Evolutionary conservation across 73 alveolate genomes (phyloP).

Genomic region (Tetrahymena borealis): DNA sequence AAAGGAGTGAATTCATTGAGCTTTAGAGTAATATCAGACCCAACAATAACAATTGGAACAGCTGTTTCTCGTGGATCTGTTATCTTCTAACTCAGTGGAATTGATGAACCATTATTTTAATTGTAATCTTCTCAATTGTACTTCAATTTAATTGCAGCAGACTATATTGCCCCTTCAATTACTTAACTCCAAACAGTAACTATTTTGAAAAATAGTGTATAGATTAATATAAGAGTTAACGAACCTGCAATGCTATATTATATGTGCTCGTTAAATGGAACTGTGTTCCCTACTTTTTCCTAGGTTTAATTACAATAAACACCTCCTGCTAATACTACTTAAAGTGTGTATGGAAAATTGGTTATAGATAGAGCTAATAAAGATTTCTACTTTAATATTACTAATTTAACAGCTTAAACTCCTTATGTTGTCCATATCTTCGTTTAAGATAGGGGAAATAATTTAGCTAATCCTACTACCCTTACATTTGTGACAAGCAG

Average conservation of each 20-base stretch:
- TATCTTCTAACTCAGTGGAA: neutral
- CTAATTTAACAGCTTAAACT: slow-evolving; percentile 5
- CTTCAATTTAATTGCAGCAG: slow-evolving; percentile 16
- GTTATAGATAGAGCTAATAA: neutral
- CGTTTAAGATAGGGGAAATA: slow-evolving; percentile 31
- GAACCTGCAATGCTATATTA: slow-evolving; percentile 28
- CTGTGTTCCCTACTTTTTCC: slow-evolving; percentile 6
- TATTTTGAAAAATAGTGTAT: slow-evolving; percentile 13
- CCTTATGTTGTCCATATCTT: slow-evolving; percentile 10
- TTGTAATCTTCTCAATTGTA: neutral
- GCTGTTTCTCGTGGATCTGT: slow-evolving; percentile 19
- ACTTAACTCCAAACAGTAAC: neutral
- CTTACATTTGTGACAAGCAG: slow-evolving; percentile 2
- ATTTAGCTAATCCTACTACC: neutral
- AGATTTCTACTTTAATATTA: neutral
- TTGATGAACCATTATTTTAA: neutral
- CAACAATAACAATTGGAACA: slow-evolving; percentile 8
- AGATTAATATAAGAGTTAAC: neutral
- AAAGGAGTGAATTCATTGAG: neutral
- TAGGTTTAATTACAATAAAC: neutral
- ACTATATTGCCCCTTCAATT: slow-evolving; percentile 8
- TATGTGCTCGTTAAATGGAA: slow-evolving; percentile 28
- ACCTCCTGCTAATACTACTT: slow-evolving; percentile 6
- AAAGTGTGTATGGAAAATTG: slow-evolving; percentile 14
- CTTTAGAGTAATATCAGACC: neutral